Evolutionary conservation across 441 rosid species (phyloP).

Genomic region (Populus hybrid): DNA sequence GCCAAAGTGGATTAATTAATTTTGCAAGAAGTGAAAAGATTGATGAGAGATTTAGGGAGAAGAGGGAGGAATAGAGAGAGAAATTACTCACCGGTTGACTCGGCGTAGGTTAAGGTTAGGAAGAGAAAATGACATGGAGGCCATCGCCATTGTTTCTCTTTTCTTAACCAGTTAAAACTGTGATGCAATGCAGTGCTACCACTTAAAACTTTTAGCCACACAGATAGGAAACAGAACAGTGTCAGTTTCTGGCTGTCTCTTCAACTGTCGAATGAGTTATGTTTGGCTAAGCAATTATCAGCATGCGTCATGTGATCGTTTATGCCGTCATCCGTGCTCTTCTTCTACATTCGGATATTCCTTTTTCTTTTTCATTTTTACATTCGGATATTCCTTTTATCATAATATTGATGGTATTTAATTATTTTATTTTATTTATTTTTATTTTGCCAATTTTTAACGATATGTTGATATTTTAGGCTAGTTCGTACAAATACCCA

Average conservation of each 20-base stretch:
- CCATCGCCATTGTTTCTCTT: slow-evolving; percentile 46
- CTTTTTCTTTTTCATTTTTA: background rate
- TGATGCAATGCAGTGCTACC: background rate
- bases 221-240: no score
- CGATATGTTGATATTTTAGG: no score
- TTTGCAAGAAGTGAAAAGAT: background rate
- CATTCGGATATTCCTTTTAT: background rate
- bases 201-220: background rate
- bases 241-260: background rate
- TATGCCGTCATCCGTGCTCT: slow-evolving; percentile 4
- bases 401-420: no score
- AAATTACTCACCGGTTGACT: slow-evolving; percentile 42
- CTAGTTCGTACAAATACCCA: no score
- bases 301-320: background rate
- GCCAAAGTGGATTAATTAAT: background rate
- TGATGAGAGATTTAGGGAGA: background rate
- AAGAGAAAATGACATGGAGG: slow-evolving; percentile 43
- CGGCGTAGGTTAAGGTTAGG: slow-evolving; percentile 44
- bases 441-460: no score
- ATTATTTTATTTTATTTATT: no score
- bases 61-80: background rate
- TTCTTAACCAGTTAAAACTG: background rate
- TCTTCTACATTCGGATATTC: slow-evolving; percentile 24
- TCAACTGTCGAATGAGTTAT: background rate
- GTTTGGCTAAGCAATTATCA: background rate